Conservation (phyloP, 176 grass and related monocot species). For the Juncus inflexus region DNA sequence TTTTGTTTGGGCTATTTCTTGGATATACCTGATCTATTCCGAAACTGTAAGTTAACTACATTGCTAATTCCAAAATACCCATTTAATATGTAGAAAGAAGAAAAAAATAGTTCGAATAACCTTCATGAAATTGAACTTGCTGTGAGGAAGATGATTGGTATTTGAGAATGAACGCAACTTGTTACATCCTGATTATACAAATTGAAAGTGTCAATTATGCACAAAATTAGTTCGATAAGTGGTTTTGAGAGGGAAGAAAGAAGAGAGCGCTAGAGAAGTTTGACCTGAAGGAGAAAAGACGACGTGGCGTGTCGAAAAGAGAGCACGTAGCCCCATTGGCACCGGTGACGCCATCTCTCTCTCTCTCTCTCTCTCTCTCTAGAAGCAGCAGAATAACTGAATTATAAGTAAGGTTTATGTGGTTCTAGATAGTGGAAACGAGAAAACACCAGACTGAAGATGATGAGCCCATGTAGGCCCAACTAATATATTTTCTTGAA, state of each 20-base stretch:
- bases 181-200: conserved; percentile 3
- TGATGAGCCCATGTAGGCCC: no score
- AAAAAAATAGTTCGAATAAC: no score
- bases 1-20: conserved; percentile 14
- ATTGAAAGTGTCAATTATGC: neutral
- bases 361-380: neutral
- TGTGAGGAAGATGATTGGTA: no score
- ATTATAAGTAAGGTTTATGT: no score
- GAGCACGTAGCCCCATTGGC: conserved; percentile 7
- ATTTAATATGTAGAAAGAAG: no score
- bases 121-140: no score
- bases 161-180: neutral
- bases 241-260: neutral
- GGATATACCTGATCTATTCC: conserved; percentile 31
- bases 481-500: no score
- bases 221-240: conserved; percentile 8
- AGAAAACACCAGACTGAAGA: no score
- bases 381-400: no score
- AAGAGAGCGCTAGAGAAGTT: neutral
- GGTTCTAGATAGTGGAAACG: no score
- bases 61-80: no score
- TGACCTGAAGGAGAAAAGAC: conserved; percentile 2
- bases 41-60: no score
- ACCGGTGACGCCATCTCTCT: neutral
- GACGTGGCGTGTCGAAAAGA: neutral